Percentiles rank a stretch among this genome's conserved stretches.
phyloP scores from a whole-genome alignment of 2,329 filamentous ascomycete genomes.

The Erysiphe pulchra region DNA sequence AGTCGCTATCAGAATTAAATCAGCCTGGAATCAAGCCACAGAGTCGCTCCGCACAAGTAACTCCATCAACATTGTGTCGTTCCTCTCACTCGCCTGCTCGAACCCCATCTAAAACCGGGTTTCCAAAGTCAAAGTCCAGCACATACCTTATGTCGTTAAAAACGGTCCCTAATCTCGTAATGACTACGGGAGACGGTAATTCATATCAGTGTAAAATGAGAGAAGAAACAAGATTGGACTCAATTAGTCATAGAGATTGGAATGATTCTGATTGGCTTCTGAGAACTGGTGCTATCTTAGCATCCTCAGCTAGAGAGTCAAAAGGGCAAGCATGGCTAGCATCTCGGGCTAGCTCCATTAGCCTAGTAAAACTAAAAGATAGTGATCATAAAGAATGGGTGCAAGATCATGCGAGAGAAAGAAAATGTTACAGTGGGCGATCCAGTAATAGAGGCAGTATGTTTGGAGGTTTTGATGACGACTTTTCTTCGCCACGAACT shows the following conservation, averaged over 20 bases:
- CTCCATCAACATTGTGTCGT: conserved; percentile 33
- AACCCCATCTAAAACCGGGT: conserved; percentile 9
- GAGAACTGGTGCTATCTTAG: conserved; percentile 34
- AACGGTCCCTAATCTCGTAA: conserved; percentile 8
- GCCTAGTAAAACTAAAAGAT: conserved; percentile 25
- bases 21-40: conserved; percentile 29
- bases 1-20: conserved; percentile 16
- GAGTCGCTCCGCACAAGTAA: conserved; percentile 35
- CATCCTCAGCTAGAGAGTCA: conserved; percentile 34
- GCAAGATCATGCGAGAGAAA: conserved; percentile 24
- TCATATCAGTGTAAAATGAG: conserved; percentile 6
- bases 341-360: conserved; percentile 38
- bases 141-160: conserved; percentile 21
- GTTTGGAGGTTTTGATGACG: conserved; percentile 13
- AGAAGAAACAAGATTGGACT: conserved; percentile 9
- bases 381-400: conserved; percentile 27
- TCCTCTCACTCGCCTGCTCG: conserved; percentile 25
- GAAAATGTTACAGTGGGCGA: conserved; percentile 18
- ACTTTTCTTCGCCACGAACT: conserved; percentile 13
- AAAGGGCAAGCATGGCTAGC: conserved; percentile 45
- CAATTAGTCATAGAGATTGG: conserved; percentile 14
- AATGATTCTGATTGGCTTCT: conserved; percentile 38
- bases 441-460: conserved; percentile 11
- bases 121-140: conserved; percentile 37
- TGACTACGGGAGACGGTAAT: conserved; percentile 7